phyloP scores from a whole-genome alignment of 2,329 filamentous ascomycete species.

The Aspergillus costaricaensis region DNA sequence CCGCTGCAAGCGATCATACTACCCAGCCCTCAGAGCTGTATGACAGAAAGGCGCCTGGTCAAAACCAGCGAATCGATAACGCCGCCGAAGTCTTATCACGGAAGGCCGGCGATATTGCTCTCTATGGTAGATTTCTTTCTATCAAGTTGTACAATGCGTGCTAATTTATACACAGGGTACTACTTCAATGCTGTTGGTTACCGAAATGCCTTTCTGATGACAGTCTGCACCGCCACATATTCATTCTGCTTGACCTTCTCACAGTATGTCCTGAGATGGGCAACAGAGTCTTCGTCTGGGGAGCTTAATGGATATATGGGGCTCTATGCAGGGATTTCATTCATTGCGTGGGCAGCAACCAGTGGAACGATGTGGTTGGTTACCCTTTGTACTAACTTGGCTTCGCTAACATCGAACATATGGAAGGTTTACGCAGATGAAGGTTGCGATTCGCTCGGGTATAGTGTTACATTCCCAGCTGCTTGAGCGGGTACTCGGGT shows the following conservation, averaged over 20 bases:
- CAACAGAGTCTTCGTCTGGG: background rate
- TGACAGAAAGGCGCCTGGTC: background rate
- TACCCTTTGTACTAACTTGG: background rate
- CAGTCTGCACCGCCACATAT: background rate
- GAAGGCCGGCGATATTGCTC: background rate
- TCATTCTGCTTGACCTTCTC: slow-evolving; percentile 6
- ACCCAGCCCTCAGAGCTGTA: background rate
- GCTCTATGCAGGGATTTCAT: background rate
- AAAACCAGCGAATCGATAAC: background rate
- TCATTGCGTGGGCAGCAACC: background rate
- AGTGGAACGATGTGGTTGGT: background rate
- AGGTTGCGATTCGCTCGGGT: background rate
- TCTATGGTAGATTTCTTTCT: background rate
- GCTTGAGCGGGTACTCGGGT: background rate
- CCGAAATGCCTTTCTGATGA: background rate
- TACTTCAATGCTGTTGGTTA: background rate
- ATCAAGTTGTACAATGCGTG: background rate
- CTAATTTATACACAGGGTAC: background rate
- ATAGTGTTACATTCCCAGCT: background rate
- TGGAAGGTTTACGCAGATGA: background rate
- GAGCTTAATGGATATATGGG: background rate
- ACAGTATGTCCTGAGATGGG: background rate
- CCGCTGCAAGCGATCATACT: too few relatives aligned
- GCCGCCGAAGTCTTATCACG: background rate
- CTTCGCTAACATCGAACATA: background rate